phyloP scores from a whole-genome alignment of 306 rosid genomes.

The Corylus avellana region DNA sequence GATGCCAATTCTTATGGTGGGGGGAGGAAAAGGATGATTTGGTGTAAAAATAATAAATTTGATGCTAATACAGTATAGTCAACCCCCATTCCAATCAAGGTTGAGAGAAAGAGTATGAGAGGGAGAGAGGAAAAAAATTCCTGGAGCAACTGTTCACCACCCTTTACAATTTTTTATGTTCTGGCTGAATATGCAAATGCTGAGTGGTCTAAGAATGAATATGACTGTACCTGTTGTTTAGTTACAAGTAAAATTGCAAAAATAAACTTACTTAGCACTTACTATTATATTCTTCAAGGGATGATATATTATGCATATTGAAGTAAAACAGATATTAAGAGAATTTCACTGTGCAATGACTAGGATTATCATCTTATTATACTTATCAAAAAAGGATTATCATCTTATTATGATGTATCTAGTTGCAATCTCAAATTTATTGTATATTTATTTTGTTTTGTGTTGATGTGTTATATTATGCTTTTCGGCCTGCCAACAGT shows the following conservation, averaged over 20 bases:
- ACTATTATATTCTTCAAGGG: too few species aligned
- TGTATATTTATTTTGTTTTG: background rate
- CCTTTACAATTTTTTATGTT: background rate
- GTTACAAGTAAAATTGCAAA: background rate
- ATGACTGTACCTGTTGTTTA: background rate
- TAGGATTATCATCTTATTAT: background rate
- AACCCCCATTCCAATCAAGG: too few species aligned
- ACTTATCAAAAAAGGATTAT: too few species aligned
- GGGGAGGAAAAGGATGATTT: too few species aligned
- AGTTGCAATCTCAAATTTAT: background rate
- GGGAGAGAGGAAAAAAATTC: background rate
- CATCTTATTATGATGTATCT: background rate
- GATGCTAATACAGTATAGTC: too few species aligned
- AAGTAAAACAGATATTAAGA: background rate
- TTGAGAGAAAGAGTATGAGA: background rate
- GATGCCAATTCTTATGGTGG: background rate
- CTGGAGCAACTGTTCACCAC: background rate
- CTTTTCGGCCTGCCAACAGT: constrained; percentile 48
- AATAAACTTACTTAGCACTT: too few species aligned
- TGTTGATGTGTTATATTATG: constrained; percentile 19
- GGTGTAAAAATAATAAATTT: too few species aligned
- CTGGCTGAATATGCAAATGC: background rate
- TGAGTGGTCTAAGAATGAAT: background rate
- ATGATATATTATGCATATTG: too few species aligned
- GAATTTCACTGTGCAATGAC: background rate